A percentile compares a stretch with the other conserved stretches of the same genome.
phyloP scores from a whole-genome alignment of 2,329 filamentous ascomycete species.

The Apiospora malaysiana region DNA sequence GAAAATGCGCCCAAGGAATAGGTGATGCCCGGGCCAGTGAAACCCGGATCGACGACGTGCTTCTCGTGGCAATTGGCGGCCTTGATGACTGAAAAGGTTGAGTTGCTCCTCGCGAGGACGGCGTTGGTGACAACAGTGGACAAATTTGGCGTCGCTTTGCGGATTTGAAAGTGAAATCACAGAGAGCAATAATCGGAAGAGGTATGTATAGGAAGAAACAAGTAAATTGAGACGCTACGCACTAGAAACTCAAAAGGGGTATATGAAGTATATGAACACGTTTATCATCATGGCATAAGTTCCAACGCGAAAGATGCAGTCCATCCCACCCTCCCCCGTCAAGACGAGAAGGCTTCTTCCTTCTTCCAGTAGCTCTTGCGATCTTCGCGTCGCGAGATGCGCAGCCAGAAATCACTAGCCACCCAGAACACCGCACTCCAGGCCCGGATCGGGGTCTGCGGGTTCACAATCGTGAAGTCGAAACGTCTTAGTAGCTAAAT shows the following conservation, averaged over 20 bases:
- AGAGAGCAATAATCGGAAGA: background rate
- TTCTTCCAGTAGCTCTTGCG: background rate
- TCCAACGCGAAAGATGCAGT: background rate
- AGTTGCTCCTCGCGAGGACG: too few relatives aligned
- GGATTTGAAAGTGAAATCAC: background rate
- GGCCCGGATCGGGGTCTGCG: slow-evolving; percentile 30
- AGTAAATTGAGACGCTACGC: slow-evolving; percentile 4
- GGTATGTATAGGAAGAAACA: background rate
- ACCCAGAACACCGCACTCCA: slow-evolving; percentile 34
- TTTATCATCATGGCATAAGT: background rate
- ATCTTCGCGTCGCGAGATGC: slow-evolving; percentile 48
- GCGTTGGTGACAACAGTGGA: too few relatives aligned
- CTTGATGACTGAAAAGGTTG: too few relatives aligned
- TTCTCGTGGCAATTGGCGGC: too few relatives aligned
- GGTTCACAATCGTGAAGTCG: slow-evolving; percentile 33
- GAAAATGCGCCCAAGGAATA: too few relatives aligned
- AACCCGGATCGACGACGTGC: too few relatives aligned
- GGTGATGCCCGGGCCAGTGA: too few relatives aligned
- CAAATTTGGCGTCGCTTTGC: too few relatives aligned
- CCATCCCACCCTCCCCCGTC: background rate
- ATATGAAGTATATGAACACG: slow-evolving; percentile 9
- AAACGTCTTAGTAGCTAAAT: slow-evolving; percentile 31
- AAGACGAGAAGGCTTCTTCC: background rate
- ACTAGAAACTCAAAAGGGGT: background rate
- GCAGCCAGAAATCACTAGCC: slow-evolving; percentile 34